Base-by-base conservation (phyloP, 257 asterid species). In the Leonotis leonurus region DNA sequence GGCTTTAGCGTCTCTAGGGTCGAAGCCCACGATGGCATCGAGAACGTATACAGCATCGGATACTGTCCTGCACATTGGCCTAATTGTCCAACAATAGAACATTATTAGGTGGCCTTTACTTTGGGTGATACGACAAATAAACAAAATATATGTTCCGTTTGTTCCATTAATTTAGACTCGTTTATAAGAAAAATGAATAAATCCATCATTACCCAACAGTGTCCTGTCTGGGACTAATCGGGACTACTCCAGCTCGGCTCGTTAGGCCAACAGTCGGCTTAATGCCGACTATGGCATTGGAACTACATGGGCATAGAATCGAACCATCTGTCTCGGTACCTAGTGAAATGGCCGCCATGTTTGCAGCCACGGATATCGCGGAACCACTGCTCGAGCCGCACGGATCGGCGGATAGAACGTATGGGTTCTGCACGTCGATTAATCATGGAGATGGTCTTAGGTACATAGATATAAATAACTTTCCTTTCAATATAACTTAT, bases 301-400 rank as follows among this genome's bases (percentile, higher is more conserved):
- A 55, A 69, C 75, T 73, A 33, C 81, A 79, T 5, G 90, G 90
- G 60, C 91, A 83, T 51, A 86, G 60, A 41, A 81, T 79, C 20
- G 95, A 86, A 7, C 89, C 91, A 40, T 78, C 89, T 0, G 95
- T 86, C 72, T 86, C 95, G 0, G 85, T 81, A 14, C 95, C 95
- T 14, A 86, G 30, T 1, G 95, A 78, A 7, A 80, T 87, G 26
- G 75, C 56, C 9, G 30, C 95, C 91, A 83, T 70, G 74, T 86
- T 81, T 48, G 95, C 81, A 12, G 95, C 89, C 8, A 83, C 85
- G 37, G 95, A 81, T 74, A 83, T 83, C 44, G 91, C 95, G 3
- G 91, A 81, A 60, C 89, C 92, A 18, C 80, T 81, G 72, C 92
- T 86, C 4, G 89, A 86, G 22, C 91, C 91, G 56, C 89, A 79